Evolutionary conservation across 257 asterid species (phyloP).

Genomic region (Gentiana straminea): DNA sequence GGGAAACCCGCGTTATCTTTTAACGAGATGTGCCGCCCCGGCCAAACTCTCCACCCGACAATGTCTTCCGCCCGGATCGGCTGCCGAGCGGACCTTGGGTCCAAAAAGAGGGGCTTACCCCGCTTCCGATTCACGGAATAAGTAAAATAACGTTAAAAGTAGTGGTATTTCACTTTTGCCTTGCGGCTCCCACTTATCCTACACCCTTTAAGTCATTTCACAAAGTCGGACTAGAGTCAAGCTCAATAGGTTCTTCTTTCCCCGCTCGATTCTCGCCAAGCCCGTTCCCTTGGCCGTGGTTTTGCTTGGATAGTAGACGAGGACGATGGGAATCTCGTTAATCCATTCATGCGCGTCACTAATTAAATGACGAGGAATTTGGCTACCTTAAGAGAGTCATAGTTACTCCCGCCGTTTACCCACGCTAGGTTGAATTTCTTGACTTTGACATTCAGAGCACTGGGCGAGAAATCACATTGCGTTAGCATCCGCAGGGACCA

Average conservation of each 20-base stretch:
- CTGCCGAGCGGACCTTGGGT: conserved; percentile 12
- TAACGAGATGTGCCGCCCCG: conserved; percentile 14
- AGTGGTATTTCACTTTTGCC: conserved; percentile 52
- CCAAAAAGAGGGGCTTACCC: conserved; percentile 57
- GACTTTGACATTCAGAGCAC: too few species aligned
- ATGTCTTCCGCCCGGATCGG: conserved; percentile 18
- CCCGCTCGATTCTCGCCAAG: conserved; percentile 10
- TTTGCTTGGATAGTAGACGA: too few species aligned
- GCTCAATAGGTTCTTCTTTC: conserved; percentile 69
- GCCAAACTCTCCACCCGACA: conserved; percentile 23
- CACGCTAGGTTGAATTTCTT: too few species aligned
- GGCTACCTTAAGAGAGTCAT: too few species aligned
- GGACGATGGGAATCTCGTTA: too few species aligned
- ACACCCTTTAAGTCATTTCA: conserved; percentile 34
- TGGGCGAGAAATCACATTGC: conserved; percentile 33
- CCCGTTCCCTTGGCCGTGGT: too few species aligned
- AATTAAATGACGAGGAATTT: too few species aligned
- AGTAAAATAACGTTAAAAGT: conserved; percentile 81
- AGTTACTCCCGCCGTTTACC: too few species aligned
- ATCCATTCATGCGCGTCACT: too few species aligned
- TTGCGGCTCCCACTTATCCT: conserved; percentile 17
- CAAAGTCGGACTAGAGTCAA: conserved; percentile 54
- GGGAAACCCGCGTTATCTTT: too few species aligned
- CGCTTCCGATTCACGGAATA: conserved; percentile 69
- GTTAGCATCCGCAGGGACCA: conserved; percentile 44